Base-by-base conservation (phyloP, 306 rosid genomes). In the Ziziphus jujuba region DNA sequence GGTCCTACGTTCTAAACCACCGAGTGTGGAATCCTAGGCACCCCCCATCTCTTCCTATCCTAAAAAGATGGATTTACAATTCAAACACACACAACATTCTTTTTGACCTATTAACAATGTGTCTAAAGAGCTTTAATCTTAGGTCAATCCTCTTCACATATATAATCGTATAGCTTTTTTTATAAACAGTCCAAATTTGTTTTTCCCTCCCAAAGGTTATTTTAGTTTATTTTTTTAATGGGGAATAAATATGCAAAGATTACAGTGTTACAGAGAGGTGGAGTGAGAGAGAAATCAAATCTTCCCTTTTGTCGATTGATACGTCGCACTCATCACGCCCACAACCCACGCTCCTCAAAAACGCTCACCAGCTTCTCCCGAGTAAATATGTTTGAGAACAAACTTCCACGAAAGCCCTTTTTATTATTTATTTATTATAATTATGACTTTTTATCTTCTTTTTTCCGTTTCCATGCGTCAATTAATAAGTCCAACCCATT, bases 271-370 rank as follows among this genome's bases (percentile, higher is more conserved):
- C 33, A 28, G 33, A 28, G 33, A 40, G 10, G 45, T 40, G 45
- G 22, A 20, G 17, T 45, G 49, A 34, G 62, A 45, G 70, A 79
- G 79, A 61, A 74, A 80, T 72, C 67, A 57, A 81, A 87, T 75
- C 82, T 75, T 81, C 75, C 84, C 75, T 88, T 88, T 88, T 88
- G 97, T 85, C 90, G 82, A 81, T 61, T 76, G 95, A 93, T 71
- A 81, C 76, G 98, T 93, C 97, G 89, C 93, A 85, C 97, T 90
- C 98, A 90, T 88, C 78, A 88, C 96, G 66, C 84, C 91, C 97
- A 93, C 87, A 75, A 64, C 61, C 63, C 47, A 65, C 63, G 51
- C 69, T 48, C 74, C 82, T 63, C 70, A 1, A 74, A 83, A 69
- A 52, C 70, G 33, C 40, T 45, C 77, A 58, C 77, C 70, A 49